Percentiles rank a stretch among this genome's conserved stretches.
These are phyloP conservation scores for Colletotrichum paranaense DNA, from an alignment of 2,329 filamentous ascomycete genomes.

Conservation along the genomic window DNA sequence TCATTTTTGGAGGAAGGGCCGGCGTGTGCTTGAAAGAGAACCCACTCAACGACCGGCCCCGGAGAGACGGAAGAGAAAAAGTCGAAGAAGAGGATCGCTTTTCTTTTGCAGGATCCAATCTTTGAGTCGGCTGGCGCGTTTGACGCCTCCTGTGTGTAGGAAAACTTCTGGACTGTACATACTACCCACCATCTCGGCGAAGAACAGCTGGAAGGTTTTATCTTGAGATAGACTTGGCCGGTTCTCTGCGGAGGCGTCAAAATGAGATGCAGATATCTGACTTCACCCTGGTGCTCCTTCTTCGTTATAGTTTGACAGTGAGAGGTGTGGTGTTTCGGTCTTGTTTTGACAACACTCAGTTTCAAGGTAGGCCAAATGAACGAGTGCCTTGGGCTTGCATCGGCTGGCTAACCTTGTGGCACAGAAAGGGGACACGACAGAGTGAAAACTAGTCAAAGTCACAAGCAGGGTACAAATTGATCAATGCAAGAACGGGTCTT, in stretches of 20 bases:
- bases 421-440: too few relatives aligned
- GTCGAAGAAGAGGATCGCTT: neutral
- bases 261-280: slow-evolving; percentile 25
- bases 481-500: neutral
- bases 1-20: neutral
- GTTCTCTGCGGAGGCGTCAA: neutral
- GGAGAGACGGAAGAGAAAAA: neutral
- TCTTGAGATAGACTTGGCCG: neutral
- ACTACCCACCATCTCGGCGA: neutral
- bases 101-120: neutral
- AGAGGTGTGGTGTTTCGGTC: neutral
- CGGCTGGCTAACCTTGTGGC: too few relatives aligned
- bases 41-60: neutral
- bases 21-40: neutral
- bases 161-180: slow-evolving; percentile 21
- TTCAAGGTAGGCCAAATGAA: neutral
- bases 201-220: neutral
- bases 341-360: neutral
- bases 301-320: neutral
- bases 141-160: slow-evolving; percentile 14
- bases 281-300: neutral
- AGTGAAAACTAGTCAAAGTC: neutral
- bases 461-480: neutral
- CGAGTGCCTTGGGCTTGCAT: neutral
- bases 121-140: slow-evolving; percentile 8